These are phyloP conservation scores for Tolypocladium nubicola DNA, from an alignment of 2,329 filamentous ascomycete genomes.

Conservation along the genomic window DNA sequence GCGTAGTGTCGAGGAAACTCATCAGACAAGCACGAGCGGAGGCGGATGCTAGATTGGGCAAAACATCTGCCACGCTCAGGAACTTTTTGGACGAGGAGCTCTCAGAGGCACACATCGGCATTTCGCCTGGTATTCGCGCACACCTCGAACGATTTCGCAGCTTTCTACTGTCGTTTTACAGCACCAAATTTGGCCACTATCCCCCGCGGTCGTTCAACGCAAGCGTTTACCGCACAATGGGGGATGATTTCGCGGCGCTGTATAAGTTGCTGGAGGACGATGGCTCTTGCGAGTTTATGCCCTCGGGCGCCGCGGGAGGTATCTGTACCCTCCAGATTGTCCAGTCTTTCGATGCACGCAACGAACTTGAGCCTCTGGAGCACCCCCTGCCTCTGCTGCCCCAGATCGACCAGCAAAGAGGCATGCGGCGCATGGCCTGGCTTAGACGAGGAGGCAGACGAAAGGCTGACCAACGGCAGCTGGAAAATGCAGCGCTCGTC, in stretches of 20 bases:
- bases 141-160: constrained; percentile 66
- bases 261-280: constrained; percentile 63
- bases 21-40: constrained; percentile 53
- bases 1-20: constrained; percentile 48
- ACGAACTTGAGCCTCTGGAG: constrained; percentile 47
- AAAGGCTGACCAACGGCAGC: constrained; percentile 35
- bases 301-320: constrained; percentile 49
- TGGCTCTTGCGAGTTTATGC: constrained; percentile 33
- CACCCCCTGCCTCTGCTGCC: constrained; percentile 62
- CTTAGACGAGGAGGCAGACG: constrained; percentile 27
- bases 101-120: constrained; percentile 53
- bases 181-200: constrained; percentile 59
- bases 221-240: constrained; percentile 49
- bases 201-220: constrained; percentile 43
- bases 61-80: constrained; percentile 47
- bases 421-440: constrained; percentile 28
- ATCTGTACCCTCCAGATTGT: constrained; percentile 62
- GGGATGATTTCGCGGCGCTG: constrained; percentile 57
- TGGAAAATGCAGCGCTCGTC: constrained; percentile 41
- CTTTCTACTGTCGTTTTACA: constrained; percentile 57
- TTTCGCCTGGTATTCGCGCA: constrained; percentile 46
- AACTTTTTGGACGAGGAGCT: constrained; percentile 64
- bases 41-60: constrained; percentile 51
- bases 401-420: constrained; percentile 19
- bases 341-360: constrained; percentile 51